phyloP scores from a whole-genome alignment of 441 rosid genomes.

The Gossypium davidsonii region DNA sequence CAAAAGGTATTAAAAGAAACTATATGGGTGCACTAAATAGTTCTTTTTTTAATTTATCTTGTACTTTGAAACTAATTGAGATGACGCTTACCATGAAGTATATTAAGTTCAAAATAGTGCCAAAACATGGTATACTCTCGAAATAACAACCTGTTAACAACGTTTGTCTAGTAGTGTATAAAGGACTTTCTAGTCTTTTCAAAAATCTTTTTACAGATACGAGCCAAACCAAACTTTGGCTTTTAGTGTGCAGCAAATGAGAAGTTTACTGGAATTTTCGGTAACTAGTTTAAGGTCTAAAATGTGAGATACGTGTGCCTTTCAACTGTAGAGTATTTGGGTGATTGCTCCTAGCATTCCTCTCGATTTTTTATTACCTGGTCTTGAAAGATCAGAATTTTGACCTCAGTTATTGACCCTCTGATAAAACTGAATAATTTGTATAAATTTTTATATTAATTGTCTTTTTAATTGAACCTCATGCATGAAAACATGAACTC shows the following conservation, averaged over 20 bases:
- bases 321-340: not conserved
- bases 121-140: not conserved
- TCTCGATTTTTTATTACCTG: not conserved
- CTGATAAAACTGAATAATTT: not conserved
- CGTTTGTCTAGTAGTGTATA: not conserved
- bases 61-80: not conserved
- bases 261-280: not conserved
- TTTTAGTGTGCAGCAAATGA: not conserved
- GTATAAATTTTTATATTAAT: not conserved
- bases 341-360: not conserved
- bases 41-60: not conserved
- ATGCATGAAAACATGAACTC: not conserved
- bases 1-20: not conserved
- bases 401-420: not conserved
- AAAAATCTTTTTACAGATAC: not conserved
- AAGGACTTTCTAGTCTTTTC: not conserved
- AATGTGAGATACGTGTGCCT: not conserved
- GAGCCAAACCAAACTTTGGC: not conserved
- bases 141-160: not conserved
- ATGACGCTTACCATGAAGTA: constrained; percentile 1
- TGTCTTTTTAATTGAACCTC: not conserved
- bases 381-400: not conserved
- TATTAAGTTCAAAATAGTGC: not conserved
- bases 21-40: not conserved
- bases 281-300: not conserved